These are phyloP conservation scores for Plasmodium yoelii DNA, from an alignment of 169 alveolate genomes.

Conservation along the genomic window DNA sequence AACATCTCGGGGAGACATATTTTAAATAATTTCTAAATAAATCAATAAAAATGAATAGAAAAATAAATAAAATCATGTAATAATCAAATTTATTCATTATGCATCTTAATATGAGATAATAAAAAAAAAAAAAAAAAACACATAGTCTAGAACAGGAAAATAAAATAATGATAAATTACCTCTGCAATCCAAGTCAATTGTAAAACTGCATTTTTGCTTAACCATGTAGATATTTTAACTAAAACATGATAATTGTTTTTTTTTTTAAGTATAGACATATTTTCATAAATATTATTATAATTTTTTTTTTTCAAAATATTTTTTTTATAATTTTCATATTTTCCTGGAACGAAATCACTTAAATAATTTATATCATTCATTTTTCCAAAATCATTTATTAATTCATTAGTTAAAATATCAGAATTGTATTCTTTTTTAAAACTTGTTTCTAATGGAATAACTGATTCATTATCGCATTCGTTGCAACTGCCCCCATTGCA, in stretches of 20 bases:
- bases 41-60: neutral
- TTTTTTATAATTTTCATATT: constrained; percentile 26
- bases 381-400: neutral
- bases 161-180: neutral
- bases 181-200: constrained; percentile 65
- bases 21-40: constrained; percentile 42
- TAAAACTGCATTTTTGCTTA: constrained; percentile 51
- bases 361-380: constrained; percentile 1
- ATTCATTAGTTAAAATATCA: neutral
- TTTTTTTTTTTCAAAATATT: constrained; percentile 14
- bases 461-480: neutral
- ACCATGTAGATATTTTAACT: constrained; percentile 70
- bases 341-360: constrained; percentile 26
- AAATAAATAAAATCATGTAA: neutral
- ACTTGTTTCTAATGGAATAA: neutral
- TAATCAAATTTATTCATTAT: no score
- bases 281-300: neutral
- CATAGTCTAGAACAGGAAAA: no score
- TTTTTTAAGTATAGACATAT: neutral
- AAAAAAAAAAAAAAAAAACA: neutral
- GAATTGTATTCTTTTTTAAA: neutral
- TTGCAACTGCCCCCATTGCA: neutral
- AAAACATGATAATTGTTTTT: constrained; percentile 24
- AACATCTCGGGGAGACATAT: constrained; percentile 66
- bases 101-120: neutral